Base-by-base conservation (phyloP, 1,284 basidiomycete genomes). In the Tranzscheliella williamsii region DNA sequence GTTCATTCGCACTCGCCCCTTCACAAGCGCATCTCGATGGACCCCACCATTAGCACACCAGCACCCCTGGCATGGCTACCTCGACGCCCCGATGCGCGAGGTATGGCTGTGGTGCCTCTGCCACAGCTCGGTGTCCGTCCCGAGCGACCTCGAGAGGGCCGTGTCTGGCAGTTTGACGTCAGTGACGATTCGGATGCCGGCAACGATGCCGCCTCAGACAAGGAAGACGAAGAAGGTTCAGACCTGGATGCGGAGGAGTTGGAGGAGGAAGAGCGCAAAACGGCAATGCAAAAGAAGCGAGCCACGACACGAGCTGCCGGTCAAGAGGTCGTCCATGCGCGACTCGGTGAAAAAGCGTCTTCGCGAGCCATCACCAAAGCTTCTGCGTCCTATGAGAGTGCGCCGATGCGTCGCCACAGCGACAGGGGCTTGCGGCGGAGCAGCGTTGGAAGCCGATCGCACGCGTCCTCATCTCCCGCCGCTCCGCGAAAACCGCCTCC, bases 241-340 rank as follows among this genome's bases (percentile, higher is more conserved):
- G 60, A 61, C 23, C 53, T 69, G 41, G 56, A 67, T 34, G 56
- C 63, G 12, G 72, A 73, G 21, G 68, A 73, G 61, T 38, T 65
- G 42, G 63, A 68, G 13, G 70, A 69, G 39, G 68, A 71, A 41
- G 57, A 67, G 44, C 47, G 63, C 31, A 62, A 63, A 31, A 67
- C 67, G 43, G 63, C 55, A 4, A 61, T 69, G 50, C 70, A 70
- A 34, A 63, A 69, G 65, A 71, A 72, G 50, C 65, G 70, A 24
- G 72, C 72, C 6, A 76, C 74, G 23, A 69, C 73, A 30, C 55
- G 58, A 2, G 74, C 74, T 13, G 74, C 74, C 7, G 71, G 65
- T 6, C 69, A 72, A 26, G 74, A 76, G 46, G 44, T 74, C 20
- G 61, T 73, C 15, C 63, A 67, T n/a, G 48, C 60, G n/a, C 48